Evolutionary conservation across 2,329 filamentous ascomycete genomes (phyloP).

Genomic region (Aspergillus pseudoglaucus): DNA sequence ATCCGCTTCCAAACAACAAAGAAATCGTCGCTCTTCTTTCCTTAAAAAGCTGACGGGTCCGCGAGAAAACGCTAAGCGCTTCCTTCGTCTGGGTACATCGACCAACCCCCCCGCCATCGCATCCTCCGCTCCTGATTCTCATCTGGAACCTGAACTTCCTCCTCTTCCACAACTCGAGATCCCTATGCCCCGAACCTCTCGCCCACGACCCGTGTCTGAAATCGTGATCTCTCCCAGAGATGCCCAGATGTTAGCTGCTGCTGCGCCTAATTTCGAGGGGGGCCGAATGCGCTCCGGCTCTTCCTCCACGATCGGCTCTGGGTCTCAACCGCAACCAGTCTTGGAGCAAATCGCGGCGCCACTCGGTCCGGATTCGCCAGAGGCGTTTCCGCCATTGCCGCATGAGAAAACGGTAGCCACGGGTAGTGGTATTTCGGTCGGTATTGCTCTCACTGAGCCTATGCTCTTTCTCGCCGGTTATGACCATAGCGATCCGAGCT

Average conservation of each 20-base stretch:
- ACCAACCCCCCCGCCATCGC: constrained; percentile 12
- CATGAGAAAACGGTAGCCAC: constrained; percentile 44
- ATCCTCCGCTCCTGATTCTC: constrained; percentile 13
- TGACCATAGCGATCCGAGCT: constrained; percentile 45
- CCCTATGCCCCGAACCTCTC: constrained; percentile 18
- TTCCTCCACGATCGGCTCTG: constrained; percentile 20
- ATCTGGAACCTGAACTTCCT: constrained; percentile 15
- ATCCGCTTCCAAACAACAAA: constrained; percentile 17
- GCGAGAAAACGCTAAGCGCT: constrained; percentile 42
- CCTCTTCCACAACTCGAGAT: constrained; percentile 8
- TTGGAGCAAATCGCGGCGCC: constrained; percentile 14
- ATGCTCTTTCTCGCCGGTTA: constrained; percentile 45
- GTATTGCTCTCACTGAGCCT: constrained; percentile 43
- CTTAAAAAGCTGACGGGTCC: constrained; percentile 39
- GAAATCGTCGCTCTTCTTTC: constrained; percentile 22
- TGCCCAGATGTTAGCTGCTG: constrained; percentile 26
- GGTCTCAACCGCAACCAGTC: constrained; percentile 13
- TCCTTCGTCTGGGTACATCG: constrained; percentile 37
- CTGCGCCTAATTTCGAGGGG: constrained; percentile 11
- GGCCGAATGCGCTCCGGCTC: constrained; percentile 24
- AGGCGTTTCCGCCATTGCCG: constrained; percentile 29
- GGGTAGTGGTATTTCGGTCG: constrained; percentile 43
- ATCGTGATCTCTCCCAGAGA: constrained; percentile 28
- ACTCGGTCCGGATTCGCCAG: constrained; percentile 19
- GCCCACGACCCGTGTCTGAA: constrained; percentile 29